Base-by-base conservation (phyloP, 371 early-diverging fungal species). In the Entomophthora muscae region DNA sequence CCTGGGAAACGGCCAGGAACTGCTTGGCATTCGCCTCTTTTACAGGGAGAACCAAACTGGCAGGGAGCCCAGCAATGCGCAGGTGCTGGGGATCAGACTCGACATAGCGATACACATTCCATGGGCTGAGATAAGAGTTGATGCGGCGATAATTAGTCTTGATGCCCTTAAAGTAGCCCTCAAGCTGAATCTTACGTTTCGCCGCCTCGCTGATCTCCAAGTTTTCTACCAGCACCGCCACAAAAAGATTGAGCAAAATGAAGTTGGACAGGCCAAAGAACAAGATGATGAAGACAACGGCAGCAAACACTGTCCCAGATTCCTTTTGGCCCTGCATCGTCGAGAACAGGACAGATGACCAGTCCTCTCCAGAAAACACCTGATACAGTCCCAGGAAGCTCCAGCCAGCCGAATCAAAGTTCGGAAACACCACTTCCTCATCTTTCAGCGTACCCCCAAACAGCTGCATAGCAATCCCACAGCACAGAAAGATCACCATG, bases 301-400 rank as follows among this genome's bases (percentile, higher is more conserved):
- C 71, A 3, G 79, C 66, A 13, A 73, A 72, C 42, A 74, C 72
- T 26, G 79, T 77, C 0, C 64, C 55, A 21, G 67, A 68, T 2
- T 52, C 57, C 1, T 67, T 53, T 1, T 57, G 65, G 1, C 64
- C 65, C 0, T 73, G 65, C 77, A 84, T 79, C 2, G 73, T 73
- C 58, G 69, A 71, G 57, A 80, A 82, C 10, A 85, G 63, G 10
- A 82, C 75, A 12, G 75, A 77, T 0, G 83, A 80, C 85, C 85
- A 85, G 67, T 83, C 76, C 63, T 82, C 83, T 29, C 83, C 83
- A 26, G 83, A 82, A 67, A 85, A 82, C 13, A 85, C 62, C 80
- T 80, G 65, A 27, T 55, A 63, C 42, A 57, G 32, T 1, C 57
- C 52, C 27, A 62, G 27, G n/a, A 62, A 62, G 28, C 42, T 33